phyloP scores from a whole-genome alignment of 257 asterid species.

The Coffea eugenioides region DNA sequence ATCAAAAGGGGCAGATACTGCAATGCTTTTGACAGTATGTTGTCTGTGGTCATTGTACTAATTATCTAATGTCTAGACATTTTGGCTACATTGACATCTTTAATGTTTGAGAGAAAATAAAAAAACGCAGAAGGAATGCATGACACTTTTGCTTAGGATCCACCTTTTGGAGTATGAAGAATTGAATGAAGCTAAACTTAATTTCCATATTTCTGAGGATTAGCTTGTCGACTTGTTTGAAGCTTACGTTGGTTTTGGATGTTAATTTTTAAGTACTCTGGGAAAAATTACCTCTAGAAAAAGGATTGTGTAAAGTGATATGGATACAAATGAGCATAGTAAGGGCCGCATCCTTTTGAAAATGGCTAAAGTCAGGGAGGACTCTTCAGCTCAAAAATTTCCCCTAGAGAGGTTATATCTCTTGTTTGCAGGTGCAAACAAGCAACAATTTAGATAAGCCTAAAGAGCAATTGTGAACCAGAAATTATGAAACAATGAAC shows the following conservation, averaged over 20 bases:
- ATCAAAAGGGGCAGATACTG: slow-evolving; percentile 56
- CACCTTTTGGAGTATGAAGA: neutral
- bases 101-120: neutral
- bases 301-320: neutral
- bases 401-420: neutral
- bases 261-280: neutral
- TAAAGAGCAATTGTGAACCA: no score
- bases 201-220: neutral
- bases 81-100: neutral
- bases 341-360: neutral
- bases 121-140: no score
- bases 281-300: neutral
- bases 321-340: neutral
- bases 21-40: slow-evolving; percentile 53
- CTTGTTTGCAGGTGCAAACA: neutral
- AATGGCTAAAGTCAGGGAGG: slow-evolving; percentile 1
- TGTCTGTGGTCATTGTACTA: neutral
- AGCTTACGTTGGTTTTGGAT: neutral
- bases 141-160: neutral
- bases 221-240: neutral
- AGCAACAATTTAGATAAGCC: neutral
- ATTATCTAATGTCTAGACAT: neutral
- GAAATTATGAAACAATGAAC: no score
- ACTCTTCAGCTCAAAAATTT: neutral
- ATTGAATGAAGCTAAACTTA: neutral